Evolutionary conservation across 257 asterid genomes (phyloP).

Genomic region (Solanum medicagineum): DNA sequence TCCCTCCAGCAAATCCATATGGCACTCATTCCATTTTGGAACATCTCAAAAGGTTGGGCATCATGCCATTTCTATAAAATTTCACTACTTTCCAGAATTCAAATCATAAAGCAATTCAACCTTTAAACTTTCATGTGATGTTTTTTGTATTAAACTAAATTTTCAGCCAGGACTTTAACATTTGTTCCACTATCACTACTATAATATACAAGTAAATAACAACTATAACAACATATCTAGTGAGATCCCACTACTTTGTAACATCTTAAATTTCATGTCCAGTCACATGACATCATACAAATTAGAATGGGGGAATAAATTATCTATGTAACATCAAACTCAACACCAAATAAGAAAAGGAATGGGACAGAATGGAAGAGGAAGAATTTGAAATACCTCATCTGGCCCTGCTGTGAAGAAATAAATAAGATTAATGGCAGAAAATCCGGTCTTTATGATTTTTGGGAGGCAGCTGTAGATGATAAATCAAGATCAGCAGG

Average conservation of each 20-base stretch:
- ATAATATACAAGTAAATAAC: neutral
- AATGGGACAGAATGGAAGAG: neutral
- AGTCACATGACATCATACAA: neutral
- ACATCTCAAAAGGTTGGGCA: neutral
- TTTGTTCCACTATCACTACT: neutral
- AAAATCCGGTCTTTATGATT: slow-evolving; percentile 92
- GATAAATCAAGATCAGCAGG: slow-evolving; percentile 4
- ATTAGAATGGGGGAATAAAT: neutral
- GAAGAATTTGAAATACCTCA: slow-evolving; percentile 50
- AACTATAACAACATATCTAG: too few relatives aligned
- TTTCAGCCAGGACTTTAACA: neutral
- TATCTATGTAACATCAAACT: neutral
- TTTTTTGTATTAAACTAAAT: neutral
- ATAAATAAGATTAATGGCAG: slow-evolving; percentile 96
- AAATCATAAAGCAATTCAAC: neutral
- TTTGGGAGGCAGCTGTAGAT: slow-evolving; percentile 72
- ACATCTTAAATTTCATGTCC: neutral
- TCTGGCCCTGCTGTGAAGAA: slow-evolving; percentile 99
- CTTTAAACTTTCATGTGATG: neutral
- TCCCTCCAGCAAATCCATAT: neutral
- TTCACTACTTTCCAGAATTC: neutral
- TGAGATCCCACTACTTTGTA: neutral
- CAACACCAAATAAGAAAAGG: neutral
- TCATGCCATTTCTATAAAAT: neutral
- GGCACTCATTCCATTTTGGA: neutral